Evolutionary conservation across 2,329 filamentous ascomycete genomes (phyloP).

Genomic region (Teratosphaeria gauchensis): DNA sequence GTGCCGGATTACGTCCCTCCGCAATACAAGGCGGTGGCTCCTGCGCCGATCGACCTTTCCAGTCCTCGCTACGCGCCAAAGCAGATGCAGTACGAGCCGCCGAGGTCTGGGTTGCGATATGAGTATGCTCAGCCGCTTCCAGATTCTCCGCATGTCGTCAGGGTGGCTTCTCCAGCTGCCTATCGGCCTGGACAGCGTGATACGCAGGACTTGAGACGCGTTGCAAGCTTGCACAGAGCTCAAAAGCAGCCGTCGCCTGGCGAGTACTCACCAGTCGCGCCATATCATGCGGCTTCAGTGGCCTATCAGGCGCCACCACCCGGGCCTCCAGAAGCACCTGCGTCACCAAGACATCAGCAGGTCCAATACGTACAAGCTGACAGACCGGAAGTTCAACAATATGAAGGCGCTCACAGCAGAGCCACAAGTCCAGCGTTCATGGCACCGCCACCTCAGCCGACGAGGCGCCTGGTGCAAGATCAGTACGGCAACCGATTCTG

Average conservation of each 20-base stretch:
- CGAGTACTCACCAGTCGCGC: conserved; percentile 31
- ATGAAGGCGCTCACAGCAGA: conserved; percentile 27
- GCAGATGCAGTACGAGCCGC: conserved; percentile 37
- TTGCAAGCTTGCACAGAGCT: conserved; percentile 40
- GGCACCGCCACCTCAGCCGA: conserved; percentile 34
- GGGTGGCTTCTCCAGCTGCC: conserved; percentile 27
- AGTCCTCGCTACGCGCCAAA: conserved; percentile 27
- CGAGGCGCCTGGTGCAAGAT: conserved; percentile 62
- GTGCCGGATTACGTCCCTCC: conserved; percentile 32
- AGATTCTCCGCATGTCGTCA: conserved; percentile 25
- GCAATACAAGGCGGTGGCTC: conserved; percentile 15
- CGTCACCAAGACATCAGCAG: conserved; percentile 24
- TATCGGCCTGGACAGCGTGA: conserved; percentile 31
- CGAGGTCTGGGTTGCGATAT: conserved; percentile 33
- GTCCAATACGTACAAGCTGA: conserved; percentile 30
- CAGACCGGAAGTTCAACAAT: conserved; percentile 22
- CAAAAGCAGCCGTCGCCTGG: conserved; percentile 35
- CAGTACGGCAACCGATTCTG: conserved; percentile 74
- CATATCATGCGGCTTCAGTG: conserved; percentile 33
- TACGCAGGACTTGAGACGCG: conserved; percentile 37
- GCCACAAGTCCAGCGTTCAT: conserved; percentile 33
- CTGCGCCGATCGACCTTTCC: conserved; percentile 30
- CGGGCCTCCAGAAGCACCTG: conserved; percentile 13
- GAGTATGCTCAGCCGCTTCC: conserved; percentile 30
- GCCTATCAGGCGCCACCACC: conserved; percentile 18